Evolutionary conservation across 352 stramenopile genomes (phyloP), one percentile per base, ranked within the genome.

Genomic region (Globisporangium orthogonon): DNA sequence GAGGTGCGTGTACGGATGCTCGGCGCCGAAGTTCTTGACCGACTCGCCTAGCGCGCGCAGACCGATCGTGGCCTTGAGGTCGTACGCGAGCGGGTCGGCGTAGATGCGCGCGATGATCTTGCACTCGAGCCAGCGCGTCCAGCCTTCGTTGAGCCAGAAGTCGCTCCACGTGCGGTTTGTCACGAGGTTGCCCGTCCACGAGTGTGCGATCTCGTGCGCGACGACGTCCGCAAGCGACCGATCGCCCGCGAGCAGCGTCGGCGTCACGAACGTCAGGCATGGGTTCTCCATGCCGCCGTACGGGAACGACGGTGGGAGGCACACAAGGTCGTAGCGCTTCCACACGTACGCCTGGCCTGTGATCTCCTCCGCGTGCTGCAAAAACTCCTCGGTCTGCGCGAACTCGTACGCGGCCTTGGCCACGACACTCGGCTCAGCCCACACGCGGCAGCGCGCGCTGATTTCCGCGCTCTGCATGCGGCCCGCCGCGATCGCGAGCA

Each of bases 131-230:
- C 96, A 99, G 57, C 97, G 87, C 1, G 97, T 99, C 93, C 93
- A 98, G 13, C 96, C 95, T 62, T 99, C 97, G 66, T 99, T 99
- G n/a, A 99, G 73, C 96, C 95, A 98, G 69, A 99, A 98, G 68
- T 98, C 87, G 18, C 86, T 85, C 85, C 87, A 99, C 52, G 87
- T 97, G 55, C 75, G 74, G 80, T 98, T 99, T 9, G 96, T 99
- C 14, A 99, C 89, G 7, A 99, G 63, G 72, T 99, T 99, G 5
- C 97, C 97, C 0, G 91, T 98, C 97, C 97, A 99, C 49, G 69
- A 94, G 69, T 98, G 96, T 17, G 89, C 73, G 61, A 98, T 98
- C 67, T 99, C 97, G 73, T 99, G 97, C 2, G 96, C 96, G 6
- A 99, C 94, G 0, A 99, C 96, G 62, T 98, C 93, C 0, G 94